Evolutionary conservation across 2,329 filamentous ascomycete species (phyloP).

Genomic region (Chlorencoelia australis): DNA sequence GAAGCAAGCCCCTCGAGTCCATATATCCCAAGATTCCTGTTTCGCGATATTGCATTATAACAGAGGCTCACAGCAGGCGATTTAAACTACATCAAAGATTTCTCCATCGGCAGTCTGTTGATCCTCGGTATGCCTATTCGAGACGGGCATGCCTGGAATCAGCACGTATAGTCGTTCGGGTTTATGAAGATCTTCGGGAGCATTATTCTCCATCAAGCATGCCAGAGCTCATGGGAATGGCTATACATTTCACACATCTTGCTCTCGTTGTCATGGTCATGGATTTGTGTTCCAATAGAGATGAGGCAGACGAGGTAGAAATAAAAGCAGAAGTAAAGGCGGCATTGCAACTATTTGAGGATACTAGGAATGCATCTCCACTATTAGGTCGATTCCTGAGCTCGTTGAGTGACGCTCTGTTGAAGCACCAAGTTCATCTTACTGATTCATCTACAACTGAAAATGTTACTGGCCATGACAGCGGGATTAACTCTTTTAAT

Average conservation of each 20-base stretch:
- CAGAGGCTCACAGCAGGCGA: slow-evolving; percentile 25
- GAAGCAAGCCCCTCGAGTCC: slow-evolving; percentile 8
- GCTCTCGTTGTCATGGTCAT: slow-evolving; percentile 29
- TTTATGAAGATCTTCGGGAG: slow-evolving; percentile 17
- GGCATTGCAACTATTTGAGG: slow-evolving; percentile 27
- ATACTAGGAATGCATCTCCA: slow-evolving; percentile 22
- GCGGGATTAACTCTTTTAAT: too few relatives aligned
- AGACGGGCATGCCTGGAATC: slow-evolving; percentile 25
- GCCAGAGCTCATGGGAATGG: slow-evolving; percentile 18
- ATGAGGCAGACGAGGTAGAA: slow-evolving; percentile 18
- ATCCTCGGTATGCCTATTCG: slow-evolving; percentile 24
- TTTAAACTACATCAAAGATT: slow-evolving; percentile 31
- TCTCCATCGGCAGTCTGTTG: slow-evolving; percentile 18
- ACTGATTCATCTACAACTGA: neutral
- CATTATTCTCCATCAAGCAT: slow-evolving; percentile 18
- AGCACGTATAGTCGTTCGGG: slow-evolving; percentile 17
- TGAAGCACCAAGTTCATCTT: slow-evolving; percentile 12
- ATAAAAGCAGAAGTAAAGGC: slow-evolving; percentile 21
- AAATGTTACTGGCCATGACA: slow-evolving; percentile 1
- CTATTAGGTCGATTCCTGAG: slow-evolving; percentile 24
- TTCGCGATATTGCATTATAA: slow-evolving; percentile 28
- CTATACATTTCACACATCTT: slow-evolving; percentile 26
- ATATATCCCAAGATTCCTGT: slow-evolving; percentile 18
- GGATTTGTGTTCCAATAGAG: slow-evolving; percentile 27
- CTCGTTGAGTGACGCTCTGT: slow-evolving; percentile 23